phyloP scores from a whole-genome alignment of 192 early-diverging fungal species.

The Funneliformis geosporum region DNA sequence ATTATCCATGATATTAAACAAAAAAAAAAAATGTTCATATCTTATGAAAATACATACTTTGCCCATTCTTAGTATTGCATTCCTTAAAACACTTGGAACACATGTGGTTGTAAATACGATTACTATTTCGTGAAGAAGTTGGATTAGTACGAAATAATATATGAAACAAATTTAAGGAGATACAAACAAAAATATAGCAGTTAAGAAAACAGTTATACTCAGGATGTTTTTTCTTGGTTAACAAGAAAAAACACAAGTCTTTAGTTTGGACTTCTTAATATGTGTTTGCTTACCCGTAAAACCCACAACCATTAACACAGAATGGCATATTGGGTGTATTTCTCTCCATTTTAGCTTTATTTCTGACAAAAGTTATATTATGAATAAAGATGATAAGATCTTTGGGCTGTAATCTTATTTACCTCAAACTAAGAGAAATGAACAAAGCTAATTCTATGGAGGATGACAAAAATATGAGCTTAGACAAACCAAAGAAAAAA shows the following conservation, averaged over 20 bases:
- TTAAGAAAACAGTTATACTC: background rate
- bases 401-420: background rate
- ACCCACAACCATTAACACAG: conserved; percentile 72
- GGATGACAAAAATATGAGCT: background rate
- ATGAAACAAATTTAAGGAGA: conserved; percentile 17
- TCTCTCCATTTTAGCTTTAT: conserved; percentile 60
- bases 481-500: background rate
- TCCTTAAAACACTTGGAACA: conserved; percentile 81
- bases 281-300: conserved; percentile 59
- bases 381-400: background rate
- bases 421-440: background rate
- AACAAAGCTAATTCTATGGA: background rate
- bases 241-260: background rate
- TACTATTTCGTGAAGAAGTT: conserved; percentile 38
- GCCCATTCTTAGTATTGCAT: conserved; percentile 47
- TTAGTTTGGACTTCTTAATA: background rate
- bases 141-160: background rate
- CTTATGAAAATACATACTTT: conserved; percentile 39
- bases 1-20: background rate
- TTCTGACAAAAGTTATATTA: background rate
- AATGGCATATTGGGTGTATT: conserved; percentile 62
- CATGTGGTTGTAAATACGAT: conserved; percentile 69
- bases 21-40: background rate
- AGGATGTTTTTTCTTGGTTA: background rate
- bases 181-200: conserved; percentile 1